Conservation (phyloP, 1,284 basidiomycete species). For the Ustilago shanxiensis region DNA sequence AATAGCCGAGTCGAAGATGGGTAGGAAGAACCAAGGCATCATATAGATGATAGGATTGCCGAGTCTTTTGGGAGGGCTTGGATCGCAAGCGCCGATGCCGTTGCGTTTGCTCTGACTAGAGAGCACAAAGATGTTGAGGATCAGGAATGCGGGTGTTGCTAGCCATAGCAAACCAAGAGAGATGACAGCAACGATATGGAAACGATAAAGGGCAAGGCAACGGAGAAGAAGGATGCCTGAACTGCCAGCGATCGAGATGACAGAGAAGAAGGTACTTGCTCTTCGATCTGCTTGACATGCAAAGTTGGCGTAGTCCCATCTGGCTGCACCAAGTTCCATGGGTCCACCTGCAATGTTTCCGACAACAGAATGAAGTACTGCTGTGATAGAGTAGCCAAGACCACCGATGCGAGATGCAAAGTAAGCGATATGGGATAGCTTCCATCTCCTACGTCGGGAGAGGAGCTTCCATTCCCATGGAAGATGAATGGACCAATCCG, state of each 20-base stretch:
- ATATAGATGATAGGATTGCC: slow-evolving; percentile 36
- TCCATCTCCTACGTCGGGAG: slow-evolving; percentile 42
- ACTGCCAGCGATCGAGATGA: slow-evolving; percentile 51
- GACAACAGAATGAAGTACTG: slow-evolving; percentile 38
- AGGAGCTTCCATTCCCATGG: slow-evolving; percentile 53
- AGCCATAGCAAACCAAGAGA: slow-evolving; percentile 45
- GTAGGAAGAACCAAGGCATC: slow-evolving; percentile 55
- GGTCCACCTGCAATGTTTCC: slow-evolving; percentile 44
- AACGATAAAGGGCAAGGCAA: slow-evolving; percentile 48
- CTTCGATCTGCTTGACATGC: slow-evolving; percentile 40
- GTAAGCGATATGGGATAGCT: slow-evolving; percentile 55
- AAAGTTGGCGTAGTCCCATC: slow-evolving; percentile 51
- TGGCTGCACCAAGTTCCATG: slow-evolving; percentile 23
- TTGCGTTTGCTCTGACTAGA: slow-evolving; percentile 42
- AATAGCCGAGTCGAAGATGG: slow-evolving; percentile 51
- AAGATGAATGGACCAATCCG: slow-evolving; percentile 51
- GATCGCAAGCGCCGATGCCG: slow-evolving; percentile 48
- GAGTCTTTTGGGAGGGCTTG: slow-evolving; percentile 23
- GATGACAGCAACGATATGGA: slow-evolving; percentile 37
- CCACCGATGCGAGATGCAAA: slow-evolving; percentile 52
- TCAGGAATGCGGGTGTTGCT: slow-evolving; percentile 40
- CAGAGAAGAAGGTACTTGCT: slow-evolving; percentile 42
- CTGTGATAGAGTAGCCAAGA: slow-evolving; percentile 33
- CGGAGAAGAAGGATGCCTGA: slow-evolving; percentile 46
- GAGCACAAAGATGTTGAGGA: slow-evolving; percentile 44